phyloP scores from a whole-genome alignment of 192 early-diverging fungal species.

The Diversispora epigaea region DNA sequence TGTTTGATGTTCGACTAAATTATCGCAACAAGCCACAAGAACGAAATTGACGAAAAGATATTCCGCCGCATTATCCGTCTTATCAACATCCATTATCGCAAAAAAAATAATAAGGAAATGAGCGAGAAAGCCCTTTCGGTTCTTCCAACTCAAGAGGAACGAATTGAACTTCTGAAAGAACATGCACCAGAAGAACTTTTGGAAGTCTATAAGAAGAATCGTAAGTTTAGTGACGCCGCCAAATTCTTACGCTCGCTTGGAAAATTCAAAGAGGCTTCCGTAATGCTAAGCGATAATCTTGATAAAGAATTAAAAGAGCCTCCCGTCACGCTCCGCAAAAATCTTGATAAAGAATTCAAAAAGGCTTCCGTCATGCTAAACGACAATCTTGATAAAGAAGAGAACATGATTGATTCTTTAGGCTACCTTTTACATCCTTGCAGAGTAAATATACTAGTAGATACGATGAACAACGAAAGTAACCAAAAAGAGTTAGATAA shows the following conservation, averaged over 20 bases:
- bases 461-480: too few relatives aligned
- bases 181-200: constrained; percentile 20
- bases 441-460: too few relatives aligned
- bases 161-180: not conserved
- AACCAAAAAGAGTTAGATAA: too few relatives aligned
- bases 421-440: too few relatives aligned
- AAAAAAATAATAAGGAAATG: not conserved
- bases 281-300: not conserved
- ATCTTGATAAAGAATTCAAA: too few relatives aligned
- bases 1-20: not conserved
- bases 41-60: constrained; percentile 3
- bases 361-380: too few relatives aligned
- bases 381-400: too few relatives aligned
- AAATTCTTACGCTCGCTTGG: not conserved
- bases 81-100: constrained; percentile 11
- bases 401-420: too few relatives aligned
- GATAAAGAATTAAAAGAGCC: too few relatives aligned
- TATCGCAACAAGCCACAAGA: constrained; percentile 8
- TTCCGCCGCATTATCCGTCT: not conserved
- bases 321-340: too few relatives aligned
- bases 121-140: not conserved
- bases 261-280: not conserved
- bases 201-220: not conserved
- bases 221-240: not conserved
- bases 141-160: constrained; percentile 3